Conservation (phyloP, 2,329 filamentous ascomycete genomes). For the Fusarium piperis region DNA sequence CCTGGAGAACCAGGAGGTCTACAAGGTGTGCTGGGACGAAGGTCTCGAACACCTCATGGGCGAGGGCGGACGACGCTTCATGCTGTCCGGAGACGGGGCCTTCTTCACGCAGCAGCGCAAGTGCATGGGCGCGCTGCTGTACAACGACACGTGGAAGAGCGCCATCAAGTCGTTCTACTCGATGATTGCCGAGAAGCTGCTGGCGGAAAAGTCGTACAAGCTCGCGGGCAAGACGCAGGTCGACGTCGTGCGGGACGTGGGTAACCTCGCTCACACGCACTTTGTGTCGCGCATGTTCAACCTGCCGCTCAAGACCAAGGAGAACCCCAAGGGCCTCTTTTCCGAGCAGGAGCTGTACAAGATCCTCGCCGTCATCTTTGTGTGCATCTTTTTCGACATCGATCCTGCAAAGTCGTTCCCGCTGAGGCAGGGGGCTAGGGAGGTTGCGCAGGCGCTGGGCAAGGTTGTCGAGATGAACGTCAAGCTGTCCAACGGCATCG, state of each 20-base stretch:
- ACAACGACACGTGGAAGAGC: constrained; percentile 68
- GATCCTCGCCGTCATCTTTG: constrained; percentile 72
- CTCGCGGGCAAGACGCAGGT: constrained; percentile 67
- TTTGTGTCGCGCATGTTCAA: constrained; percentile 72
- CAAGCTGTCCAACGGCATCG: constrained; percentile 60
- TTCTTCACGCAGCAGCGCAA: constrained; percentile 61
- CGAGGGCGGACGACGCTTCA: constrained; percentile 61
- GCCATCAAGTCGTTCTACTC: constrained; percentile 75
- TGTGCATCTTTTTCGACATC: constrained; percentile 71
- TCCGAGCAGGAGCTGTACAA: constrained; percentile 67
- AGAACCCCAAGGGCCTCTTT: constrained; percentile 68
- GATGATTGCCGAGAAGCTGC: constrained; percentile 67
- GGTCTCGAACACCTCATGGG: constrained; percentile 72
- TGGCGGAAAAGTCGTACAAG: constrained; percentile 72
- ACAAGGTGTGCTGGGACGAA: constrained; percentile 72
- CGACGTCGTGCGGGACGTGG: constrained; percentile 76
- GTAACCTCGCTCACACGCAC: constrained; percentile 72
- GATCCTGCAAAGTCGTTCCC: constrained; percentile 75
- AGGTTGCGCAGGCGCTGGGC: constrained; percentile 68
- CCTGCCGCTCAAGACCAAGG: constrained; percentile 71
- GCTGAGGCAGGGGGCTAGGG: constrained; percentile 66
- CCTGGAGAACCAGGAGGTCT: constrained; percentile 68
- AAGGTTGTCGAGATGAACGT: constrained; percentile 71
- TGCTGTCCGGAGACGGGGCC: constrained; percentile 62
- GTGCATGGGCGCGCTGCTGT: constrained; percentile 66